These are phyloP conservation scores for Cercophora sp. DNA, from an alignment of 495 filamentous ascomycete genomes.

Conservation along the genomic window DNA sequence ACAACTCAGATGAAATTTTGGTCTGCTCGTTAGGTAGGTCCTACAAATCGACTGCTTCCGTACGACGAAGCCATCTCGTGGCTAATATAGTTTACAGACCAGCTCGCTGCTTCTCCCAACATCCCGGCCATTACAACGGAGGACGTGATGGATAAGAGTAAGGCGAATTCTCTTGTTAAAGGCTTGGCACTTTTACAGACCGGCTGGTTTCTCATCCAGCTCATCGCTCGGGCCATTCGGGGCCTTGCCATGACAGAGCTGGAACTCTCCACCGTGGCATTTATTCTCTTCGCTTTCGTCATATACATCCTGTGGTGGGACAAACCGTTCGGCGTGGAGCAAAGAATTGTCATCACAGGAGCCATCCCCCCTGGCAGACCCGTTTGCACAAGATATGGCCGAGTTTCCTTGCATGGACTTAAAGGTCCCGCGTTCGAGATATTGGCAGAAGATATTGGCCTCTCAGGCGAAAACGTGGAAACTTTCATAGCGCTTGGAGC, in stretches of 20 bases:
- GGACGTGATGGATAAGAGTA: neutral
- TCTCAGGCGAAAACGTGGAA: neutral
- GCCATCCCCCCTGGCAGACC: neutral
- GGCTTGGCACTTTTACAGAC: neutral
- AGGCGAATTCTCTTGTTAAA: neutral
- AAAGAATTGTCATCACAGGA: neutral
- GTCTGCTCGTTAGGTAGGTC: neutral
- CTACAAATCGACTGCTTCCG: too few species aligned
- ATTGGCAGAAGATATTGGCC: neutral
- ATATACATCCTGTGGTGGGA: neutral
- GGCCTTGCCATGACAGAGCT: neutral
- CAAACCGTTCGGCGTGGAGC: neutral
- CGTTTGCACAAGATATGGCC: neutral
- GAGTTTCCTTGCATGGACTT: neutral
- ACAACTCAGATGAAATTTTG: neutral
- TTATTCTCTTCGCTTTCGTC: neutral
- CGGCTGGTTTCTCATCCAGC: neutral
- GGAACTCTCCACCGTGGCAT: neutral
- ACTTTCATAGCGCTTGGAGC: neutral
- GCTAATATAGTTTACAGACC: neutral
- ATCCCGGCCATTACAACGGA: neutral
- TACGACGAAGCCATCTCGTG: too few species aligned
- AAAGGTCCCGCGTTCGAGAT: neutral
- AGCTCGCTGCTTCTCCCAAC: neutral
- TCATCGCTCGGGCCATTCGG: neutral